Percentiles rank a stretch among this genome's conserved stretches.
These are phyloP conservation scores for grape (Vitis vinifera) DNA, from an alignment of 164 flowering plant genomes.

Conservation along the genomic window ASM3070453v1 NC_081814.1:11922501-11923000, in stretches of 20 bases:
- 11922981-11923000: constrained; percentile 43
- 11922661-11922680: constrained; percentile 95
- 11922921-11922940: constrained; percentile 54
- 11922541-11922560: constrained; percentile 44
- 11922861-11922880: constrained; percentile 47
- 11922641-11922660: constrained; percentile 99
- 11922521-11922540: constrained; percentile 76
- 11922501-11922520: constrained; percentile 57
- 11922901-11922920: constrained; percentile 81
- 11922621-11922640: constrained; percentile 91
- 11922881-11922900: constrained; percentile 71
- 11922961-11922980: constrained; percentile 51
- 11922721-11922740: constrained; percentile 61
- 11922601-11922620: constrained; percentile 70
- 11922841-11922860: constrained; percentile 59
- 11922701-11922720: constrained; percentile 91
- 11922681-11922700: constrained; percentile 78
- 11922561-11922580: constrained; percentile 33
- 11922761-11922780: constrained; percentile 93
- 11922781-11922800: constrained; percentile 92
- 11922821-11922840: constrained; percentile 92
- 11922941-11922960: constrained; percentile 47
- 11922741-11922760: constrained; percentile 84
- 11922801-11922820: constrained; percentile 67
- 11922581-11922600: constrained; percentile 37